These are phyloP conservation scores for Colletotrichum tanaceti DNA, from an alignment of 2,329 filamentous ascomycete genomes.

Conservation along the genomic window DNA sequence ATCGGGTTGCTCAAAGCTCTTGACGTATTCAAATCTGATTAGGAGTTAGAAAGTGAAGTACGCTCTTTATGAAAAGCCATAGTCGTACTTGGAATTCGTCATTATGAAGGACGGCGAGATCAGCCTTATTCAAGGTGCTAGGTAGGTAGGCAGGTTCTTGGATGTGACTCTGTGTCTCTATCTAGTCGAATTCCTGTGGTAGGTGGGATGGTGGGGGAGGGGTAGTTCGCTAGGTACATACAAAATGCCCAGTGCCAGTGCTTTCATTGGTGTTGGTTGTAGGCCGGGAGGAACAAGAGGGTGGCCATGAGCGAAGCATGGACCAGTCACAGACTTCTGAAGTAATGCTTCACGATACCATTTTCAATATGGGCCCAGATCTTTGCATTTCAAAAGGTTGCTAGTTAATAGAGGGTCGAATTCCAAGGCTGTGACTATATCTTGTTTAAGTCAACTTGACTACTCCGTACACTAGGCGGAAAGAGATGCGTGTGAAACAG, in stretches of 20 bases:
- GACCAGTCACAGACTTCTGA: no score
- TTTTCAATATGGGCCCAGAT: neutral
- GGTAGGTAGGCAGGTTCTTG: neutral
- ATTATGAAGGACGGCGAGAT: conserved; percentile 48
- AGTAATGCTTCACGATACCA: neutral
- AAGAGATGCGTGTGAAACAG: neutral
- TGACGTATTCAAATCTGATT: conserved; percentile 91
- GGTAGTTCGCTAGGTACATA: conserved; percentile 21
- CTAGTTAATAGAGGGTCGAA: neutral
- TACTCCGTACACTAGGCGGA: neutral
- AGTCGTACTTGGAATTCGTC: conserved; percentile 66
- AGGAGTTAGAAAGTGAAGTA: conserved; percentile 9
- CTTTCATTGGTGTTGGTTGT: neutral
- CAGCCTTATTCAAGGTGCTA: neutral
- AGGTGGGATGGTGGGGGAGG: conserved; percentile 41
- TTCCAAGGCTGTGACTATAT: neutral
- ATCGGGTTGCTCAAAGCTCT: conserved; percentile 86
- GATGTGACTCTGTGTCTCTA: conserved; percentile 5
- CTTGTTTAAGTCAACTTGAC: neutral
- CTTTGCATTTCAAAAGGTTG: neutral
- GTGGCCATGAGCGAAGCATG: no score
- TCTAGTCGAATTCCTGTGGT: neutral
- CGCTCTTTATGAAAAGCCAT: neutral
- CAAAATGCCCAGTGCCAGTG: neutral
- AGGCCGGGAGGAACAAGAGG: neutral